phyloP scores from a whole-genome alignment of 2,329 filamentous ascomycete species.

The Xylaria sp. region DNA sequence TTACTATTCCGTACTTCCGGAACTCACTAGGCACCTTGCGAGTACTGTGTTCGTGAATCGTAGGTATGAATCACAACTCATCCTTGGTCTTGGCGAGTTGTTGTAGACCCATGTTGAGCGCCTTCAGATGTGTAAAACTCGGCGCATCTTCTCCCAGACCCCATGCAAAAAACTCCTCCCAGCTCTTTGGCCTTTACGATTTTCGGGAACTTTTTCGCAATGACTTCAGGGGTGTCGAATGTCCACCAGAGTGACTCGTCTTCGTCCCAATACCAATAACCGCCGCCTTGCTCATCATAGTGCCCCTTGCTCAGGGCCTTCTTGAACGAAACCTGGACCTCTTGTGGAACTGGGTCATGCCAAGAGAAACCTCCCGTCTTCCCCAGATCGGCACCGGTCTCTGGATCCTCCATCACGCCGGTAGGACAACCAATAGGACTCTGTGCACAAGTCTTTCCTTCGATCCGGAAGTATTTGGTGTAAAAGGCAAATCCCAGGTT shows the following conservation, averaged over 20 bases:
- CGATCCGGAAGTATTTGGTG: conserved; percentile 59
- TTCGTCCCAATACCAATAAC: conserved; percentile 31
- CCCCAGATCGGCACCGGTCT: conserved; percentile 54
- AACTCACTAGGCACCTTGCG: too few species aligned
- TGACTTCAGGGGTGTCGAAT: conserved; percentile 29
- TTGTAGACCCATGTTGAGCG: conserved; percentile 24
- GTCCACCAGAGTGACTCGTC: conserved; percentile 32
- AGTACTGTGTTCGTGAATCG: too few species aligned
- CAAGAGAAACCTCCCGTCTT: conserved; percentile 33
- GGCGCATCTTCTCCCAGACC: conserved; percentile 33
- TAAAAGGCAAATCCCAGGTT: conserved; percentile 66
- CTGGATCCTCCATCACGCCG: conserved; percentile 52
- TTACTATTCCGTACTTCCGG: too few species aligned
- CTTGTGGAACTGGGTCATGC: conserved; percentile 27
- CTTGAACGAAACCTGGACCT: conserved; percentile 27
- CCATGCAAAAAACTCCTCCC: conserved; percentile 34
- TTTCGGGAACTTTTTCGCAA: conserved; percentile 28
- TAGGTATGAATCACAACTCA: conserved; percentile 21
- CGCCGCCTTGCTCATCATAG: conserved; percentile 30
- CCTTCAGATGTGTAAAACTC: conserved; percentile 26
- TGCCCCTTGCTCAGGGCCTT: conserved; percentile 23
- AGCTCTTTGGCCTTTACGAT: conserved; percentile 27
- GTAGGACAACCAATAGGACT: conserved; percentile 55
- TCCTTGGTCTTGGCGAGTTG: conserved; percentile 21
- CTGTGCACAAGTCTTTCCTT: conserved; percentile 40